Conservation (phyloP, 768 basidiomycete species). For the Lactarius sanguifluus region DNA sequence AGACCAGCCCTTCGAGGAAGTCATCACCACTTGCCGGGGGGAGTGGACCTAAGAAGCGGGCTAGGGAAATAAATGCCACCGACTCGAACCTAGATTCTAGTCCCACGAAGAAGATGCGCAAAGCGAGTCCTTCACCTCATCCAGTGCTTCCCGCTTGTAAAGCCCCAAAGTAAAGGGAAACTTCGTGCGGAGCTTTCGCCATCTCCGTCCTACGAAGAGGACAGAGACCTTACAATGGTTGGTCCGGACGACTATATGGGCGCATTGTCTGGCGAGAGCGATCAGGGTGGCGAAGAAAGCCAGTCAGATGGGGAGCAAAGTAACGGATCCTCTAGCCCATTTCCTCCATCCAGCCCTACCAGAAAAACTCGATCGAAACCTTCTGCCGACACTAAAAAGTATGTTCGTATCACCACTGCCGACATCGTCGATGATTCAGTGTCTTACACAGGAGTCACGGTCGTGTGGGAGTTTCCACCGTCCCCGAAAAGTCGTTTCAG, state of each 20-base stretch:
- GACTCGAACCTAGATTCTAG: background rate
- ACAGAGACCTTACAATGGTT: background rate
- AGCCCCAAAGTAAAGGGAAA: background rate
- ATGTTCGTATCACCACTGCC: background rate
- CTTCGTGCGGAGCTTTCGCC: background rate
- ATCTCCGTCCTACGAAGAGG: background rate
- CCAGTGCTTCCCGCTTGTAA: background rate
- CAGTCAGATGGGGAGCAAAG: background rate
- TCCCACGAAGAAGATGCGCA: conserved; percentile 13
- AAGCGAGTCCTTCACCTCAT: conserved; percentile 2
- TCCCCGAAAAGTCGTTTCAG: background rate
- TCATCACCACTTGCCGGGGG: background rate
- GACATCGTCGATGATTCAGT: background rate
- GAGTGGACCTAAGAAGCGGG: conserved; percentile 16
- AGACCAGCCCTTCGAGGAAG: background rate
- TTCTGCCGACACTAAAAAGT: background rate
- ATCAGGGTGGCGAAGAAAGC: conserved; percentile 13
- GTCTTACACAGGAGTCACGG: background rate
- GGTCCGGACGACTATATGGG: conserved; percentile 23
- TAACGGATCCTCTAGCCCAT: background rate
- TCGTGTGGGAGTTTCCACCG: background rate
- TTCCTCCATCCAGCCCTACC: background rate
- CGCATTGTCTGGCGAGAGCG: conserved; percentile 13
- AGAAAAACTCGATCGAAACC: background rate
- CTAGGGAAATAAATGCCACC: conserved; percentile 7